phyloP scores from a whole-genome alignment of 306 rosid genomes.

The Pachyrhizus erosus region DNA sequence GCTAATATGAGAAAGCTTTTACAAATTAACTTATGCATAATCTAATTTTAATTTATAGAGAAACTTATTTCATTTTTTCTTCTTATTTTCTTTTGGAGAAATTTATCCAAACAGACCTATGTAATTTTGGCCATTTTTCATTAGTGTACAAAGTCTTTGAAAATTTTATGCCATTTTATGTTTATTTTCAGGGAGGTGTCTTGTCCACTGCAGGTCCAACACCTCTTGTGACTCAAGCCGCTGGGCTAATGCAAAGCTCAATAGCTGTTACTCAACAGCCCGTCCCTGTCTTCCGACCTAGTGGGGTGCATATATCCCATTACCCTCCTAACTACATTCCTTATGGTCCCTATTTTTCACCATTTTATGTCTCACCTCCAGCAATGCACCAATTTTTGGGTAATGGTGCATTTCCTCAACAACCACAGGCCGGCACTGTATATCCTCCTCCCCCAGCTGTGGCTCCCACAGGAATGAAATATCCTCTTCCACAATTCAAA shows the following conservation, averaged over 20 bases:
- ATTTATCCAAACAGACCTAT: too few species aligned
- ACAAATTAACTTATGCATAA: too few species aligned
- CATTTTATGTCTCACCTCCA: slow-evolving; percentile 84
- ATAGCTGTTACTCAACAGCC: slow-evolving; percentile 89
- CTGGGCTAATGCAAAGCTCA: slow-evolving; percentile 93
- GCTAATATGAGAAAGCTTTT: too few species aligned
- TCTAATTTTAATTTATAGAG: too few species aligned
- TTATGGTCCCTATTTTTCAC: slow-evolving; percentile 80
- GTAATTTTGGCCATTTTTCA: too few species aligned
- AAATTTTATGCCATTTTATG: slow-evolving; percentile 36
- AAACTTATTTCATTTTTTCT: too few species aligned
- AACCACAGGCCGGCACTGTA: slow-evolving; percentile 82
- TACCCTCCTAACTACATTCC: slow-evolving; percentile 91
- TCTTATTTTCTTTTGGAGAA: too few species aligned
- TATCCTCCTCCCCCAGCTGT: slow-evolving; percentile 79
- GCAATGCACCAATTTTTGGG: slow-evolving; percentile 92
- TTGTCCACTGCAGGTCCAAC: slow-evolving; percentile 77
- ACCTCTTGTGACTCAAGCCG: slow-evolving; percentile 80
- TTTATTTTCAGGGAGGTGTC: slow-evolving; percentile 77
- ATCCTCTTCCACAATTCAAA: slow-evolving; percentile 88
- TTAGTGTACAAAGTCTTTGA: background rate
- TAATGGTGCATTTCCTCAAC: slow-evolving; percentile 88
- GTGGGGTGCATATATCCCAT: slow-evolving; percentile 86
- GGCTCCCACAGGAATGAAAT: slow-evolving; percentile 79
- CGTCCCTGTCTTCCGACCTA: slow-evolving; percentile 80